Evolutionary conservation across 768 basidiomycete genomes (phyloP), one percentile per base, ranked within the genome.

Genomic region (Leccinum variicolor): DNA sequence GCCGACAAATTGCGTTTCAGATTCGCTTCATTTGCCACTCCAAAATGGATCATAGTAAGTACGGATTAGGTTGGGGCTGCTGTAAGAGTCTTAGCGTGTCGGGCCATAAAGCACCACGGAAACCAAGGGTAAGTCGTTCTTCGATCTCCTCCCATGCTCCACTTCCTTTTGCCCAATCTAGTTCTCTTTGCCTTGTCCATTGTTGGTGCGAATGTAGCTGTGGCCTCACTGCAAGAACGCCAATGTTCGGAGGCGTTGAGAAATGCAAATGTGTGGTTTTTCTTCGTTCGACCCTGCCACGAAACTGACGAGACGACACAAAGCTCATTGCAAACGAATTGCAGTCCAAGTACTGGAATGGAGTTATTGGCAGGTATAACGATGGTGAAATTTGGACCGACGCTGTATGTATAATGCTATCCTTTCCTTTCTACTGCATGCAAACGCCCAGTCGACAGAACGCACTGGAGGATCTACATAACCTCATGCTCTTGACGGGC

Each of bases 321-420:
- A 54, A 73, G 72, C 13, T 10, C 13, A 70, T 73, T 51, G 69
- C 68, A 39, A 51, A 62, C 3, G 62, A 63, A 46, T 49, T 74
- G 50, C 68, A 70, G 55, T 58, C 28, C 21, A 56, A 78, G 53
- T 84, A 79, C 62, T 84, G 75, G 69, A 68, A 77, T 47, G 21
- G 66, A 8, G 52, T 15, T 5, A 73, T 60, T 46, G 82, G 82
- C 1, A 69, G 74, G 50, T 82, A 80, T 58, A 81, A 60, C n/a
- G 74, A 75, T 29, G 82, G 83, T 43, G 76, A 78, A 10, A 71
- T 82, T 17, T 84, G 82, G 83, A 84, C 82, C 1, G 80, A 84
- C 62, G 78, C 81, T 4, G 82, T 83, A 57, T n/a, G 76, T 64
- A 5, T 33, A 46, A 19, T 55, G 3, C 5, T 11, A 34, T 25